Evolutionary conservation across 2,329 filamentous ascomycete genomes (phyloP).

Genomic region (Colletotrichum echinochloae): DNA sequence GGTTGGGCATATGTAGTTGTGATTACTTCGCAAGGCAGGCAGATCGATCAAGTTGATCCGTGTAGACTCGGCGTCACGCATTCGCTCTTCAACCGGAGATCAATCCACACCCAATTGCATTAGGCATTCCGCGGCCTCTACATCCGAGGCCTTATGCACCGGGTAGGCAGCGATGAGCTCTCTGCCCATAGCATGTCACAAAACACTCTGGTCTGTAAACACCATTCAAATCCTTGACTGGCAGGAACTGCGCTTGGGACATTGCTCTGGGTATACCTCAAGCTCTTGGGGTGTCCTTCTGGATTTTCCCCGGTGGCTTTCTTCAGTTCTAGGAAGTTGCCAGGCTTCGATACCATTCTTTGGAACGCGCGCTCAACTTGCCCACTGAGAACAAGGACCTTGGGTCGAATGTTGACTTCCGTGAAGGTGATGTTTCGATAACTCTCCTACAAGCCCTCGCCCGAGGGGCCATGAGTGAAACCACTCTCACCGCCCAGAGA

Average conservation of each 20-base stretch:
- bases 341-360: background rate
- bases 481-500: too few relatives aligned
- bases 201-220: constrained; percentile 46
- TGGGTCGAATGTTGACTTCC: too few relatives aligned
- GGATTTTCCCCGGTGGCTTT: background rate
- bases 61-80: background rate
- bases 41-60: too few relatives aligned
- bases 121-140: constrained; percentile 27
- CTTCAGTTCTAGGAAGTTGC: background rate
- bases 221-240: constrained; percentile 26
- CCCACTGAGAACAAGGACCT: too few relatives aligned
- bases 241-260: background rate
- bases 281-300: background rate
- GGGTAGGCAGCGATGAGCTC: constrained; percentile 27
- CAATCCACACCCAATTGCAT: background rate
- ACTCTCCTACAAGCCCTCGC: too few relatives aligned
- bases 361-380: background rate
- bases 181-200: constrained; percentile 38
- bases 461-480: too few relatives aligned
- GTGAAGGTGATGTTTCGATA: too few relatives aligned
- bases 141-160: constrained; percentile 1
- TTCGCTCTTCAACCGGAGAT: background rate
- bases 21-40: too few relatives aligned
- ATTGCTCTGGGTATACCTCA: too few relatives aligned
- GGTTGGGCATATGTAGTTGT: too few relatives aligned